phyloP scores from a whole-genome alignment of 176 grass and related monocot genomes.

The Aegilops sharonensis region DNA sequence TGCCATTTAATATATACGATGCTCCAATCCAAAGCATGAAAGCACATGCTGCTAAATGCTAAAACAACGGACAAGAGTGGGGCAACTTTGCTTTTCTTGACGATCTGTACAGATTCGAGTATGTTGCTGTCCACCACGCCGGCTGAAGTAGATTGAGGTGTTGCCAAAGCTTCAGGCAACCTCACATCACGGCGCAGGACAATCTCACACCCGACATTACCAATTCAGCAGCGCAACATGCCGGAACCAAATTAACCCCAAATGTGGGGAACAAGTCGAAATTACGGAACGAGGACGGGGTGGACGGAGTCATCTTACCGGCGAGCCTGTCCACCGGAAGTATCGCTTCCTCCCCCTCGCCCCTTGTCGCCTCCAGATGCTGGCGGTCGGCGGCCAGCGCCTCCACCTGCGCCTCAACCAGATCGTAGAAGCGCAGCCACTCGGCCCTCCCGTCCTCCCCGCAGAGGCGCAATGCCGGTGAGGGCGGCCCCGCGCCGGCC shows the following conservation, averaged over 20 bases:
- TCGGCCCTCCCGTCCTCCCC: background rate
- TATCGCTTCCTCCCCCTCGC: too few species aligned
- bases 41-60: background rate
- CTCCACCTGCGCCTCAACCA: background rate
- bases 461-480: too few species aligned
- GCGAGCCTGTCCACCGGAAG: too few species aligned
- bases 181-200: background rate
- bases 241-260: too few species aligned
- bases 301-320: too few species aligned
- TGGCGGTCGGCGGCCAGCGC: slow-evolving; percentile 19
- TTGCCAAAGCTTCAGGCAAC: too few species aligned
- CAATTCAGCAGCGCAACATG: background rate
- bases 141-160: background rate
- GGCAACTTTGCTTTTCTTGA: background rate
- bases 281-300: too few species aligned
- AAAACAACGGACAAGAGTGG: background rate
- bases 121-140: background rate
- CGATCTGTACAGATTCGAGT: background rate
- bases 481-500: too few species aligned
- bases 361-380: slow-evolving; percentile 10
- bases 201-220: background rate
- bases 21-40: background rate
- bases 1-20: background rate
- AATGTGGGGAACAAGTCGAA: too few species aligned
- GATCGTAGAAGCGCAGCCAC: background rate